Evolutionary conservation across 352 stramenopile genomes (phyloP).

Genomic region (Pythium biforme): DNA sequence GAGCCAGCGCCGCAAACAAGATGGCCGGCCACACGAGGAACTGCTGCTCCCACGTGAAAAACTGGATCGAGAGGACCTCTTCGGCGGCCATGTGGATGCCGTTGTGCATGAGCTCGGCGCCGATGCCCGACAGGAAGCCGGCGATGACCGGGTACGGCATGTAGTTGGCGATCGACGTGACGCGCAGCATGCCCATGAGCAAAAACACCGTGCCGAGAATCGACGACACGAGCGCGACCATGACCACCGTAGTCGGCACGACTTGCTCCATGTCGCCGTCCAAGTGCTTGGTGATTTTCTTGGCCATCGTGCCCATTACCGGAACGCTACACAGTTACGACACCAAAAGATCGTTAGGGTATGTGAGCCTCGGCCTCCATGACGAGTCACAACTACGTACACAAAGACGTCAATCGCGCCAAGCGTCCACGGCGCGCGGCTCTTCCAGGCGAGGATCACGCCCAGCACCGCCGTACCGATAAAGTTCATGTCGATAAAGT

Average conservation of each 20-base stretch:
- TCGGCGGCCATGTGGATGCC: slow-evolving; percentile 76
- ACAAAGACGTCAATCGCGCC: slow-evolving; percentile 81
- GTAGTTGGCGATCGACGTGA: slow-evolving; percentile 83
- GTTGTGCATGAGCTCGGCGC: slow-evolving; percentile 74
- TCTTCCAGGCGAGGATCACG: slow-evolving; percentile 75
- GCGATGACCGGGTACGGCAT: slow-evolving; percentile 85
- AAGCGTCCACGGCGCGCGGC: slow-evolving; percentile 68
- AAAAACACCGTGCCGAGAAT: slow-evolving; percentile 65
- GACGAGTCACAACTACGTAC: too few species aligned
- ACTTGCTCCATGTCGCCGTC: slow-evolving; percentile 59
- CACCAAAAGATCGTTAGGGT: too few species aligned
- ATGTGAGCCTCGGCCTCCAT: too few species aligned
- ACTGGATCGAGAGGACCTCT: slow-evolving; percentile 44
- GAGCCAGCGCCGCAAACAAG: slow-evolving; percentile 52
- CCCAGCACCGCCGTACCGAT: slow-evolving; percentile 67
- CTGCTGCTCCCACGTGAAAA: slow-evolving; percentile 62
- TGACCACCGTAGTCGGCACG: slow-evolving; percentile 70
- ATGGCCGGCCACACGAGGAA: slow-evolving; percentile 56
- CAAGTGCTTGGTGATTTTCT: slow-evolving; percentile 59
- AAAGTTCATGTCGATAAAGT: slow-evolving; percentile 86
- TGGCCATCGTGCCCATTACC: slow-evolving; percentile 72
- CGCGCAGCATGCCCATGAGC: slow-evolving; percentile 61
- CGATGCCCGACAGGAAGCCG: slow-evolving; percentile 78
- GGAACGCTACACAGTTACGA: slow-evolving; percentile 46
- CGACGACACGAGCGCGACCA: slow-evolving; percentile 66